Evolutionary conservation across 2,329 filamentous ascomycete genomes (phyloP).

Genomic region (Paraphoma chrysanthemicola): DNA sequence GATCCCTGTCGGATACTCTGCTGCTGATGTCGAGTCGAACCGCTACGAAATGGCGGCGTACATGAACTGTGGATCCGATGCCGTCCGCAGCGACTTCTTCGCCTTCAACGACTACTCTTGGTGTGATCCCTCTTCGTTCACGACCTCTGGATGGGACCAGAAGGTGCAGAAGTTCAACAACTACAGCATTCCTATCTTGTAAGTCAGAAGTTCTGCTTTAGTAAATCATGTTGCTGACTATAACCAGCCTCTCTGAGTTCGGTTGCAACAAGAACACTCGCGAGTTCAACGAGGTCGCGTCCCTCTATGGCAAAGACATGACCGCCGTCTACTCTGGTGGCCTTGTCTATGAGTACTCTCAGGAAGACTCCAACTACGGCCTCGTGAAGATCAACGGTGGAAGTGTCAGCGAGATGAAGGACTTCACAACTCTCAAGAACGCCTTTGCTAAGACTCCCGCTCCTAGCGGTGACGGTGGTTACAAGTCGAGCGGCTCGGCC

Average conservation of each 20-base stretch:
- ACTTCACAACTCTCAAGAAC: conserved; percentile 66
- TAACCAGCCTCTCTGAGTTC: conserved; percentile 78
- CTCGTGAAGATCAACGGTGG: conserved; percentile 71
- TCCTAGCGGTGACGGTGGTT: conserved; percentile 65
- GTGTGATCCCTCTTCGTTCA: conserved; percentile 76
- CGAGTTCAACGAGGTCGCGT: conserved; percentile 77
- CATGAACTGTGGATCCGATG: conserved; percentile 90
- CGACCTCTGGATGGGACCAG: conserved; percentile 78
- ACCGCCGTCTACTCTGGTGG: conserved; percentile 91
- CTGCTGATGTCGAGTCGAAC: conserved; percentile 85
- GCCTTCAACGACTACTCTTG: conserved; percentile 91
- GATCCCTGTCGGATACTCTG: conserved; percentile 82
- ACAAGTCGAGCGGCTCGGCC: conserved; percentile 61
- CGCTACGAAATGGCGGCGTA: conserved; percentile 86
- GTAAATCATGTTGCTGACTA: conserved; percentile 17
- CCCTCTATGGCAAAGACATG: conserved; percentile 86
- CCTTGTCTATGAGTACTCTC: conserved; percentile 92
- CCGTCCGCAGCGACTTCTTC: conserved; percentile 86
- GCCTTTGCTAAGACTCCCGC: conserved; percentile 58
- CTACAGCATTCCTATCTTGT: conserved; percentile 87
- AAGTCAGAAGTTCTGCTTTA: conserved; percentile 24
- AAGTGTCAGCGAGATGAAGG: conserved; percentile 63
- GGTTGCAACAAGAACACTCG: conserved; percentile 86
- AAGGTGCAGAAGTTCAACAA: conserved; percentile 88
- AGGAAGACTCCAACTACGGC: conserved; percentile 72